Conservation (phyloP, 345 rosid genomes). For the Dipteronia sinensis region DNA sequence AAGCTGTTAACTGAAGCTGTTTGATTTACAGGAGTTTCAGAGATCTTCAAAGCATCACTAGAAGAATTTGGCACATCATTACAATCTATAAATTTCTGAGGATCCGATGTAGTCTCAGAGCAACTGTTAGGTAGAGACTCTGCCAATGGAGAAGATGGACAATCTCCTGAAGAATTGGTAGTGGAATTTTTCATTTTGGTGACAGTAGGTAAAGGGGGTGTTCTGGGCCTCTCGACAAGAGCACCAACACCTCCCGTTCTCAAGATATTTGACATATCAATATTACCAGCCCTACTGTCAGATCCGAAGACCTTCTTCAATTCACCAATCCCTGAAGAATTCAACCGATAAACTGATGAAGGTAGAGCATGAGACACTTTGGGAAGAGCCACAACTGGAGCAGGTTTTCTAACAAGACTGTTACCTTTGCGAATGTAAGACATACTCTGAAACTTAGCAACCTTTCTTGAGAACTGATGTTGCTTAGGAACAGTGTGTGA, state of each 20-base stretch:
- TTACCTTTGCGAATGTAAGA: constrained; percentile 90
- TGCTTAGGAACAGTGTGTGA: constrained; percentile 38
- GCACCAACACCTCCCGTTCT: constrained; percentile 39
- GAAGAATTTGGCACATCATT: constrained; percentile 37
- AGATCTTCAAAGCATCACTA: constrained; percentile 39
- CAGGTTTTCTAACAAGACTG: constrained; percentile 83
- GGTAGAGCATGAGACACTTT: constrained; percentile 38
- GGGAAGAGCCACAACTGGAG: constrained; percentile 40
- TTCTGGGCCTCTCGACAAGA: constrained; percentile 54
- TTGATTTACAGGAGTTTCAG: constrained; percentile 41
- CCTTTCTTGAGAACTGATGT: constrained; percentile 39
- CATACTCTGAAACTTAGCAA: constrained; percentile 35
- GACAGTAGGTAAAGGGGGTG: constrained; percentile 49
- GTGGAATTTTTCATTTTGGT: constrained; percentile 41
- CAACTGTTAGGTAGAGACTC: constrained; percentile 41
- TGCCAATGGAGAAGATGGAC: constrained; percentile 36
- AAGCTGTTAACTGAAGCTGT: constrained; percentile 38
- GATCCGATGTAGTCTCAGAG: constrained; percentile 44
- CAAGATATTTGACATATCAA: constrained; percentile 32
- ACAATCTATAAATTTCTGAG: constrained; percentile 42
- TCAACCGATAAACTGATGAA: constrained; percentile 47
- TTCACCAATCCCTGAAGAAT: constrained; percentile 41
- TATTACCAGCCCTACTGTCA: constrained; percentile 36
- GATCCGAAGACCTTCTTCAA: constrained; percentile 46
- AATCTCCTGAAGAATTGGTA: constrained; percentile 36